Evolutionary conservation across 148 eudicot species (phyloP).

Genomic region (Euryodendron excelsum): DNA sequence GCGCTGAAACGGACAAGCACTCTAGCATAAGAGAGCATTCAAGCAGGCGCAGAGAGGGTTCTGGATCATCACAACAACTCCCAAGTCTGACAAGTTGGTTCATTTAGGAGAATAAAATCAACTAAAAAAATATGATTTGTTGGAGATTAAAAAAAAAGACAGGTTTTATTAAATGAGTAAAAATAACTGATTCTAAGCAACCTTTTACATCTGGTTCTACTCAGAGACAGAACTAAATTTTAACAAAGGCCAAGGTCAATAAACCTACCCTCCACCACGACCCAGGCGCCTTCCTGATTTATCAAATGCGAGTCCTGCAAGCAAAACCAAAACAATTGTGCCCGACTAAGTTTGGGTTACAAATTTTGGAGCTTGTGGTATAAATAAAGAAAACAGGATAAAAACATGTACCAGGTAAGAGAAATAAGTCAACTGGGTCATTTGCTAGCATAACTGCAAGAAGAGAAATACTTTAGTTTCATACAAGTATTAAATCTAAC

Average conservation of each 20-base stretch:
- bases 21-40: too few species aligned
- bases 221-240: background rate
- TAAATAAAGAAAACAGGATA: conserved; percentile 11
- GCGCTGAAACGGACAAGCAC: background rate
- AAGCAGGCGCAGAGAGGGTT: too few species aligned
- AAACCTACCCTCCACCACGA: conserved; percentile 98
- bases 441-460: conserved; percentile 80
- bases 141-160: background rate
- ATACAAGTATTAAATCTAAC: background rate
- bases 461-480: conserved; percentile 13
- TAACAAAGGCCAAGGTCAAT: background rate
- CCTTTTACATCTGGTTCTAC: background rate
- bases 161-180: background rate
- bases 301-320: conserved; percentile 94
- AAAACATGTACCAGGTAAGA: conserved; percentile 75
- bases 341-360: conserved; percentile 5
- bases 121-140: background rate
- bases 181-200: background rate
- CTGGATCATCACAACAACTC: background rate
- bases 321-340: conserved; percentile 16
- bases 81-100: background rate
- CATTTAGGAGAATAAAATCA: background rate
- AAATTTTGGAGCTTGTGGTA: background rate
- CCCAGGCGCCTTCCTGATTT: conserved; percentile 92
- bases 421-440: conserved; percentile 78